A percentile compares a stretch with the other conserved stretches of the same genome.
These are phyloP conservation scores for Mimosa pudica DNA, from an alignment of 306 rosid species.

Conservation along the genomic window DNA sequence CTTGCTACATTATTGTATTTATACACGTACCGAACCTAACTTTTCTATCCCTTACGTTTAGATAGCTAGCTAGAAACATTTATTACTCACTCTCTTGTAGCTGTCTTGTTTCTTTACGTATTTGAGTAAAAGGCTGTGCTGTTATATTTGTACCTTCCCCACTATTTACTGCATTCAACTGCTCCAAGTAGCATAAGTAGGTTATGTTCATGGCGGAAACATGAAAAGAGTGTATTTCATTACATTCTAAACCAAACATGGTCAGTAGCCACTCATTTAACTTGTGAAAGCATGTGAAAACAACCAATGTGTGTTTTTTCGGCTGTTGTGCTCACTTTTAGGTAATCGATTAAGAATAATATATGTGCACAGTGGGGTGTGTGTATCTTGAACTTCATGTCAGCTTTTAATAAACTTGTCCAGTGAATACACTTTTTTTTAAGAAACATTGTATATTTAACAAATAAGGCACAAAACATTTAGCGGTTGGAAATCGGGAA, in stretches of 20 bases:
- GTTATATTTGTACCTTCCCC: not conserved
- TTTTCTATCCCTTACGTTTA: too few relatives aligned
- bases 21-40: not conserved
- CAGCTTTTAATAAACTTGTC: not conserved
- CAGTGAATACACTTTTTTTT: not conserved
- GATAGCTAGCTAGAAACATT: too few relatives aligned
- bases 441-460: not conserved
- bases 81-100: not conserved
- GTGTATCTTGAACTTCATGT: not conserved
- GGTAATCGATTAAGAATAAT: not conserved
- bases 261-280: not conserved
- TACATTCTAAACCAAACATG: not conserved
- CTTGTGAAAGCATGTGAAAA: not conserved
- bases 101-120: not conserved
- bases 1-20: not conserved
- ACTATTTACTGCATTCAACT: not conserved
- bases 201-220: not conserved
- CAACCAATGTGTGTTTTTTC: not conserved
- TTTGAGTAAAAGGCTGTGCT: not conserved
- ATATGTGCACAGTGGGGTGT: not conserved
- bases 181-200: conserved; percentile 1
- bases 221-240: not conserved
- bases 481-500: not conserved
- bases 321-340: not conserved
- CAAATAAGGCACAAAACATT: not conserved